Evolutionary conservation across 2,329 filamentous ascomycete species (phyloP), one percentile per base, ranked within the genome.

Genomic region (Fusarium sp.): DNA sequence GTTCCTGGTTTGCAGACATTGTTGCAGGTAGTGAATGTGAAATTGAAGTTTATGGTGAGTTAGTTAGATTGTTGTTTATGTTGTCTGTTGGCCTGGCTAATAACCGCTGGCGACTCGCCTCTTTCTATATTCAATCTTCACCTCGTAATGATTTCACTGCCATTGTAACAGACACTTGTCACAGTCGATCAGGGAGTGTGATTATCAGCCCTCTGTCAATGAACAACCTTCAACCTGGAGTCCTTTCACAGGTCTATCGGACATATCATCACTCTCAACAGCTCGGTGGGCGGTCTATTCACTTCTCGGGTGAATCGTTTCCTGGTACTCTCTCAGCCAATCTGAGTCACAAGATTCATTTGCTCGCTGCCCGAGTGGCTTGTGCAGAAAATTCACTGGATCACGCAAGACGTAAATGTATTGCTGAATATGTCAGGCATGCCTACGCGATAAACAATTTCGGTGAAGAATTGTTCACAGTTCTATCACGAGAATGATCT

Each of bases 101-200:
- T 26, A 10, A 1, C 24, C 1, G 24, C 24, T 2, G 24, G 24
- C 18, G 10, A 28, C 2, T 26, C 13, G 10, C 18, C 6, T 28
- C 51, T 6, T 38, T 54, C 13, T 38, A 54, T 54, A 54, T 13
- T 22, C 24, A 28, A 28, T 13, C 18, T 38, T 38, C 35, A 6
- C 2, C 6, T 1, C 2, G 4, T 12, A 5, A 7, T 18, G 10
- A 10, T 8, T 39, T 54, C 35, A 28, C 51, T n/a, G 20, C 2
- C 20, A 4, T 4, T 28, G 6, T 6, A 10, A 4, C 18, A 28
- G 18, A 9, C 24, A 39, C 24, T 54, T 28, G 10, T 54, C 51
- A 39, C 24, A 9, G 18, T 28, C 51, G 12, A 1, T 2, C 3
- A 0, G 0, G 7, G 3, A 3, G 18, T 3, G 24, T 39, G 24